Evolutionary conservation across 345 rosid species (phyloP), one percentile per base, ranked within the genome.

Genomic region (Euphorbia pulcherrima): DNA sequence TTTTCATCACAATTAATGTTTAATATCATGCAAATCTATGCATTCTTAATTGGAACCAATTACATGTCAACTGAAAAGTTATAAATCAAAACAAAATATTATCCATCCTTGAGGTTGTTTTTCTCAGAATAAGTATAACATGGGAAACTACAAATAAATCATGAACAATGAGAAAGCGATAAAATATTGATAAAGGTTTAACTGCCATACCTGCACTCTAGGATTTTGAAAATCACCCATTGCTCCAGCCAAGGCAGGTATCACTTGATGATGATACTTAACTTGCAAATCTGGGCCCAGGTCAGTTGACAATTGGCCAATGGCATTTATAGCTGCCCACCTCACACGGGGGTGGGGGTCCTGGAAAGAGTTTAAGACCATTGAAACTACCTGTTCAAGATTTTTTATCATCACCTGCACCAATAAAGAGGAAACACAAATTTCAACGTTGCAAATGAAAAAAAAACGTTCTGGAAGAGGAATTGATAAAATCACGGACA

Each of bases 291-390:
- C 97, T 27, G 98, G 98, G 55, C 96, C 98, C 79, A 92, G 76
- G 76, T 92, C 98, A 0, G 97, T 88, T 52, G 98, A 92, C 82
- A 92, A 74, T 71, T 92, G 98, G 58, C 98, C 98, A 68, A 92
- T 83, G 3, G 98, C 97, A 74, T 95, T 95, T 37, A 95, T 92
- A n/a, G 99, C 99, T 26, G 99, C 99, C 99, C 99, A 95, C 53
- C 97, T 90, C 35, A 90, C 99, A 26, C 99, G 95, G 16, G 99
- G 91, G 69, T 95, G 97, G 47, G 92, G 89, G 75, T 90, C 87
- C 54, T 78, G 92, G 78, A 92, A 92, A 33, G 93, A 90, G 75
- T 73, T 87, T 73, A 95, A 71, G 60, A 92, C 88, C 97, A 92
- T 95, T 12, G 90, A 75, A 30, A 92, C 84, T 67, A 95, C 92